Evolutionary conservation across 2,329 filamentous ascomycete species (phyloP), one percentile per base, ranked within the genome.

Genomic region (Allantophomopsis lycopodina): DNA sequence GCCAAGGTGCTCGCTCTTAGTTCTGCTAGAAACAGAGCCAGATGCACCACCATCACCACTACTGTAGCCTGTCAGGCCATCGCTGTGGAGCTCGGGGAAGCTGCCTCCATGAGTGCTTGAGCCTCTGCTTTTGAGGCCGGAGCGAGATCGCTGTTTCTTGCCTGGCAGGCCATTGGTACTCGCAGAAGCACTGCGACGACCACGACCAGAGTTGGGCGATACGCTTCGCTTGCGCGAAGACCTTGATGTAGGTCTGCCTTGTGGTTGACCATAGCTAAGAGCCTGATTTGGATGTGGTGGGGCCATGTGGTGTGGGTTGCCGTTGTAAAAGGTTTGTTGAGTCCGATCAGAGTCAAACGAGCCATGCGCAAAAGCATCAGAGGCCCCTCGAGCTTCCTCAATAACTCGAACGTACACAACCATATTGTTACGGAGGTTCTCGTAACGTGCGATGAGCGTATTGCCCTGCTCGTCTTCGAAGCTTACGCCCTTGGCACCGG

Each of bases 341-440:
- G 23, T 28, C 7, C 23, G 23, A 28, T 28, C 23, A 41, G 71
- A 64, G 40, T 73, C 70, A 50, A 64, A 67, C 35, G 61, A 59
- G 36, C 69, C 68, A 43, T 75, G 63, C 45, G 71, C 70, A 51
- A 67, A 71, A 36, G 63, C 51, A 38, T 60, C 60, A 42, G 64
- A 51, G 20, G 62, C 55, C 37, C 60, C 57, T 40, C 67, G 58
- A 33, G 68, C 60, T 50, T 77, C 70, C 38, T 79, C 73, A 56
- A 87, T 83, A 44, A 91, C 82, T 55, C 89, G 79, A 45, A 98
- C 89, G 59, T 91, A 91, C 51, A 98, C 86, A 35, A 81, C 77
- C 83, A 94, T 94, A 60, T 88, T 82, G 60, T 94, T 79, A 51
- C 73, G 73, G 56, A 98, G 87, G 66, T 98, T 98, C 62, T 96